These are phyloP conservation scores for Sclerotinia sclerotiorum DNA, from an alignment of 2,329 filamentous ascomycete genomes.

Conservation along the genomic window DNA sequence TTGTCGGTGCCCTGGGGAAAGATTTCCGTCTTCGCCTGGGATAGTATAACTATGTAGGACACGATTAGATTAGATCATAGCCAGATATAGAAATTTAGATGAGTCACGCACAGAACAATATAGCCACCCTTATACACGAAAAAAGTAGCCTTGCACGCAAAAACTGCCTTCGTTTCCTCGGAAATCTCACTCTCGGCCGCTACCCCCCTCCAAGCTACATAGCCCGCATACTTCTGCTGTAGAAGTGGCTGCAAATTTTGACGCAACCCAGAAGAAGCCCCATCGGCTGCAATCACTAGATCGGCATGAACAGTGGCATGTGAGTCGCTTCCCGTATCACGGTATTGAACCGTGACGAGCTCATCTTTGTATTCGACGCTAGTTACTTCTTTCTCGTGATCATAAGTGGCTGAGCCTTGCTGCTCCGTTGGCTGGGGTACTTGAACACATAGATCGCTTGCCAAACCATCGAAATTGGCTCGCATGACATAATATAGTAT, in stretches of 20 bases:
- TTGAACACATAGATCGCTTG: slow-evolving; percentile 17
- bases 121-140: neutral
- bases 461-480: slow-evolving; percentile 31
- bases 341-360: slow-evolving; percentile 1
- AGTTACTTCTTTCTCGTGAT: slow-evolving; percentile 2
- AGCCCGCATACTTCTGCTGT: neutral
- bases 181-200: neutral
- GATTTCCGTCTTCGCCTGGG: slow-evolving; percentile 8
- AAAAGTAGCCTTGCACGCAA: neutral
- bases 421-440: neutral
- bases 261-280: neutral
- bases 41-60: neutral
- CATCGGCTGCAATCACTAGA: slow-evolving; percentile 8
- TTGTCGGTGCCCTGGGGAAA: neutral
- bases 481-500: slow-evolving; percentile 28
- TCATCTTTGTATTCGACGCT: neutral
- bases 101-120: neutral
- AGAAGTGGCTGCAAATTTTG: neutral
- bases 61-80: neutral
- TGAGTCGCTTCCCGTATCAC: neutral
- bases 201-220: slow-evolving; percentile 8
- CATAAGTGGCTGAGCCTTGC: neutral
- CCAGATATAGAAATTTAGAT: too few relatives aligned
- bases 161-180: neutral
- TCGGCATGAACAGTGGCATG: neutral